Evolutionary conservation across 768 basidiomycete genomes (phyloP).

Genomic region (Amanita molliuscula): DNA sequence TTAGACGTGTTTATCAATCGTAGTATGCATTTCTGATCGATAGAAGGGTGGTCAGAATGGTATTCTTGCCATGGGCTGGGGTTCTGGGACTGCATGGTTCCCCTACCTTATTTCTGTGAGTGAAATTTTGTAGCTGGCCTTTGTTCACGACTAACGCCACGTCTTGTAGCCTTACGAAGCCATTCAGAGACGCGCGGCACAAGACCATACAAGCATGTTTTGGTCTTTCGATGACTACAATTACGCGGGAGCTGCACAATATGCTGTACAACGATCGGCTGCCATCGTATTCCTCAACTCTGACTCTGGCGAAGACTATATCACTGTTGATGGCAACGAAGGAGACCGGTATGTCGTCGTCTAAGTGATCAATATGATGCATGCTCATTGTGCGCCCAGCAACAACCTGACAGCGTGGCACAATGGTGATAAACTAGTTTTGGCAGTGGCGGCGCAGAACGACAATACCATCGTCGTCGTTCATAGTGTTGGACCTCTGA

Average conservation of each 20-base stretch:
- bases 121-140: slow-evolving; percentile 3
- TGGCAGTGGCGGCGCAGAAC: slow-evolving; percentile 54
- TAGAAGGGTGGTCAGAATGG: slow-evolving; percentile 46
- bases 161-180: slow-evolving; percentile 62
- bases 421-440: slow-evolving; percentile 60
- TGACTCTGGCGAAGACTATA: slow-evolving; percentile 79
- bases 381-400: slow-evolving; percentile 13
- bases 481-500: slow-evolving; percentile 52
- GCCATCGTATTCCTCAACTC: slow-evolving; percentile 76
- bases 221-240: slow-evolving; percentile 70
- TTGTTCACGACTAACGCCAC: not conserved
- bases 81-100: slow-evolving; percentile 72
- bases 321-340: slow-evolving; percentile 69
- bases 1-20: not conserved
- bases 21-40: not conserved
- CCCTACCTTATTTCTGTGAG: slow-evolving; percentile 69
- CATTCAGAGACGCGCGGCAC: slow-evolving; percentile 61
- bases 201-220: slow-evolving; percentile 43
- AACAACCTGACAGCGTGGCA: slow-evolving; percentile 70
- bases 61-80: slow-evolving; percentile 88
- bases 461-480: slow-evolving; percentile 66
- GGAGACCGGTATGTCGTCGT: slow-evolving; percentile 48
- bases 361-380: not conserved
- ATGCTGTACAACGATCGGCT: slow-evolving; percentile 41
- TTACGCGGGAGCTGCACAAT: slow-evolving; percentile 34